These are phyloP conservation scores for Selaginella tamariscina DNA, from an alignment of 75 land plant genomes.

Conservation along the genomic window DNA sequence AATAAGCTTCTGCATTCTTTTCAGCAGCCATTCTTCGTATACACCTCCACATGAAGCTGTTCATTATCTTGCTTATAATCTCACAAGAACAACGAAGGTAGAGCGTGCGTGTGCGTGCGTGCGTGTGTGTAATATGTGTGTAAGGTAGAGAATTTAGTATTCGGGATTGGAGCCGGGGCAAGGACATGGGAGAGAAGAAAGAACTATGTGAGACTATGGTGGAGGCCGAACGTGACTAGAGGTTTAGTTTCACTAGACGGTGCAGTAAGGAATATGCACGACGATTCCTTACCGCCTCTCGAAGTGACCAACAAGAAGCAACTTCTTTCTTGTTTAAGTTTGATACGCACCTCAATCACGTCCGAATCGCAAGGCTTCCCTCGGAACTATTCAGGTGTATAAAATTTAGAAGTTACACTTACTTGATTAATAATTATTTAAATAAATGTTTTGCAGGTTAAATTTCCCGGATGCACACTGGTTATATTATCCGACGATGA, in stretches of 20 bases:
- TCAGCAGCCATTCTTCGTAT: too few species aligned
- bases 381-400: not conserved
- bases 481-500: not conserved
- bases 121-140: too few species aligned
- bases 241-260: not conserved
- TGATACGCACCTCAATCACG: too few species aligned
- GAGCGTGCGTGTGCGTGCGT: too few species aligned
- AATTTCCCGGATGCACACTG: not conserved
- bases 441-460: too few species aligned
- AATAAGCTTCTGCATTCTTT: too few species aligned
- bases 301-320: not conserved
- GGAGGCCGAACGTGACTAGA: not conserved
- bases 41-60: too few species aligned
- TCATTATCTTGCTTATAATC: too few species aligned
- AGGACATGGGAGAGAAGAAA: not conserved
- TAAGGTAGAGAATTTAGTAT: not conserved
- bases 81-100: too few species aligned
- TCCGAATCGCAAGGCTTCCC: not conserved
- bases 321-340: not conserved
- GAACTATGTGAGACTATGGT: not conserved
- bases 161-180: not conserved
- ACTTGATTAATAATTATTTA: too few species aligned
- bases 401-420: too few species aligned
- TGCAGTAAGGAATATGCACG: not conserved
- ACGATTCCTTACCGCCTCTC: not conserved